Evolutionary conservation across 768 basidiomycete species (phyloP).

Genomic region (Coprinopsis sp.): DNA sequence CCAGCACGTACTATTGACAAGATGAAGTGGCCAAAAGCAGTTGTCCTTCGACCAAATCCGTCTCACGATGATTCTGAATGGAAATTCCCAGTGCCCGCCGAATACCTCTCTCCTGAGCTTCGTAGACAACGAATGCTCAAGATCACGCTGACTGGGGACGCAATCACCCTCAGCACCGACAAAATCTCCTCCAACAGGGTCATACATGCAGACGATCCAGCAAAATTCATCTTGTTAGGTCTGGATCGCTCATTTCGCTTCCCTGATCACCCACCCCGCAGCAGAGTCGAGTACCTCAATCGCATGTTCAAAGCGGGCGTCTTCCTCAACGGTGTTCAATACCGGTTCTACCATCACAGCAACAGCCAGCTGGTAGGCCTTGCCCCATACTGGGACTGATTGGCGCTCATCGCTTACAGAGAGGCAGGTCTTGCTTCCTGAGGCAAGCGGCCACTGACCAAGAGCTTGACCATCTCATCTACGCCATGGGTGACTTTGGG

Average conservation of each 20-base stretch:
- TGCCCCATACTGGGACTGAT: not conserved
- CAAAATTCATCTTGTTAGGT: slow-evolving; percentile 52
- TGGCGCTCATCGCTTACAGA: slow-evolving; percentile 26
- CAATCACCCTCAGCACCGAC: slow-evolving; percentile 8
- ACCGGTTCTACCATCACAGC: slow-evolving; percentile 68
- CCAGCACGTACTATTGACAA: slow-evolving; percentile 4
- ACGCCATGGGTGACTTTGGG: slow-evolving; percentile 52
- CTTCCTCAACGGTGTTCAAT: slow-evolving; percentile 53
- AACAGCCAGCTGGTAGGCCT: slow-evolving; percentile 58
- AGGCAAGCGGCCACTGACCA: slow-evolving; percentile 47
- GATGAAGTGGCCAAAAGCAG: slow-evolving; percentile 8
- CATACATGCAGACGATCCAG: slow-evolving; percentile 49
- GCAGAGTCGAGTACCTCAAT: slow-evolving; percentile 50
- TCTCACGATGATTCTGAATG: slow-evolving; percentile 48
- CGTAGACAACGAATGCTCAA: slow-evolving; percentile 5
- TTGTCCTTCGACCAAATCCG: slow-evolving; percentile 34
- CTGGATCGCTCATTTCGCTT: slow-evolving; percentile 51
- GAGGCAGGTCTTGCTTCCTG: slow-evolving; percentile 61
- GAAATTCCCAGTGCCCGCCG: slow-evolving; percentile 38
- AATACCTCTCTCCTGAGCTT: slow-evolving; percentile 18
- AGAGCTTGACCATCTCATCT: slow-evolving; percentile 57
- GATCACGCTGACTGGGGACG: not conserved
- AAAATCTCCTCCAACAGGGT: slow-evolving; percentile 55
- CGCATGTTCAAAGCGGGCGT: slow-evolving; percentile 52
- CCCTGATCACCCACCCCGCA: slow-evolving; percentile 44